phyloP scores from a whole-genome alignment of 73 alveolate species.

The Urostyla sp. region DNA sequence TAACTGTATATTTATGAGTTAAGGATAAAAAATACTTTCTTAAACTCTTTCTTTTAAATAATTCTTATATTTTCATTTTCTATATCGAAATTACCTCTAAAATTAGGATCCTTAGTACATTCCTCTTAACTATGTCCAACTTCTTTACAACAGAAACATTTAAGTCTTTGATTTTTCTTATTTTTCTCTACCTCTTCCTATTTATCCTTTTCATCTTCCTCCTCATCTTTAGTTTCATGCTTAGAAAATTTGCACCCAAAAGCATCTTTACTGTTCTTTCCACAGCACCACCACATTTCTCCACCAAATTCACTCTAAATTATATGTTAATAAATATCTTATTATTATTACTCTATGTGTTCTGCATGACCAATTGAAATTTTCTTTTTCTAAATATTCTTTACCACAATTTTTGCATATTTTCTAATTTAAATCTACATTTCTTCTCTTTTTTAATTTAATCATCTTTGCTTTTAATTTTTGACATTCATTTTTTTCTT shows the following conservation, averaged over 20 bases:
- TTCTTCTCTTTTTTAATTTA: conserved; percentile 20
- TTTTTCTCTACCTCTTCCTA: conserved; percentile 25
- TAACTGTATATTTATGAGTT: neutral
- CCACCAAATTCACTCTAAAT: conserved; percentile 52
- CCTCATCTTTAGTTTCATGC: conserved; percentile 71
- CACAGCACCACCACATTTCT: conserved; percentile 82
- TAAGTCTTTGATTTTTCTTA: conserved; percentile 5
- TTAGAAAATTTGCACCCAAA: conserved; percentile 69
- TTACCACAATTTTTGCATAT: conserved; percentile 65
- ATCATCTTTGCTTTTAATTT: conserved; percentile 34
- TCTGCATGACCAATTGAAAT: conserved; percentile 75
- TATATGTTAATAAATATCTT: neutral
- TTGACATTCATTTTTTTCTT: conserved; percentile 1
- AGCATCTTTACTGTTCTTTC: conserved; percentile 62
- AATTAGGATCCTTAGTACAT: conserved; percentile 69
- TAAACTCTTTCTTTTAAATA: neutral
- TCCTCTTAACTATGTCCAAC: conserved; percentile 55
- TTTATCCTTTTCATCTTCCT: conserved; percentile 51
- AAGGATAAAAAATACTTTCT: conserved; percentile 1
- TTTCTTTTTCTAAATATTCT: conserved; percentile 58
- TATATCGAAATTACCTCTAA: conserved; percentile 32
- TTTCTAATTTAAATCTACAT: conserved; percentile 29
- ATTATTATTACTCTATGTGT: conserved; percentile 50
- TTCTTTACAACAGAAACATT: conserved; percentile 52
- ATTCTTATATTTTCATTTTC: conserved; percentile 43